Evolutionary conservation across 306 rosid species (phyloP), one percentile per base, ranked within the genome.

Genomic region (Quercus glauca): DNA sequence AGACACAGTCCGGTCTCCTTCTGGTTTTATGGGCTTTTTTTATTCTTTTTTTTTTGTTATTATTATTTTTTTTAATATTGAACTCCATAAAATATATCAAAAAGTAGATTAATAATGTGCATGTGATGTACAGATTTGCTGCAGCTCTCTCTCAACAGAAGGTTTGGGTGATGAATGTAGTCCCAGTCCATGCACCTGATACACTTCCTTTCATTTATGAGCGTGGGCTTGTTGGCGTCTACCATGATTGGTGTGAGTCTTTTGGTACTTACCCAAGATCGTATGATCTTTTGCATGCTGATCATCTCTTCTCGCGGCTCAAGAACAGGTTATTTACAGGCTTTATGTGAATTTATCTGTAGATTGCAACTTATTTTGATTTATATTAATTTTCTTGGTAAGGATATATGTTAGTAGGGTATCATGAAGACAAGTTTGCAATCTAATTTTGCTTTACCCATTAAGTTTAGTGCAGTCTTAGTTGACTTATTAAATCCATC

Each of bases 201-300:
- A 95, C 98, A 3, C 99, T 92, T 79, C 96, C 99, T 28, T 78
- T 91, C 79, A 91, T 95, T 15, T 93, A 83, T 70, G 97, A 95
- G 76, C 99, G 99, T 1, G 99, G 99, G 13, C 90, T 95, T 71
- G 29, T 90, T 5, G 99, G 99, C 13, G 52, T 91, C 55, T 92
- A 92, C 86, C 99, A 95, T 26, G 98, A 95, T 78, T 95, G 99
- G 99, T 95, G 99, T 4, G 98, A 95, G 82, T 84, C 99, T 57
- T 95, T 93, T 26, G 88, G 94, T 60, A 89, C 96, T 77, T 95
- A 95, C 71, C 98, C 99, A 4, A 90, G 99, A 82, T 86, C 99
- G 9, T 95, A 93, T 80, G 99, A 95, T 79, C 97, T 95, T 79
- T 84, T 95, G 76, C 99, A 95, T 67, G 97, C 90, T 15, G 98